Evolutionary conservation across 768 basidiomycete genomes (phyloP).

Genomic region (Boletus patriciae): DNA sequence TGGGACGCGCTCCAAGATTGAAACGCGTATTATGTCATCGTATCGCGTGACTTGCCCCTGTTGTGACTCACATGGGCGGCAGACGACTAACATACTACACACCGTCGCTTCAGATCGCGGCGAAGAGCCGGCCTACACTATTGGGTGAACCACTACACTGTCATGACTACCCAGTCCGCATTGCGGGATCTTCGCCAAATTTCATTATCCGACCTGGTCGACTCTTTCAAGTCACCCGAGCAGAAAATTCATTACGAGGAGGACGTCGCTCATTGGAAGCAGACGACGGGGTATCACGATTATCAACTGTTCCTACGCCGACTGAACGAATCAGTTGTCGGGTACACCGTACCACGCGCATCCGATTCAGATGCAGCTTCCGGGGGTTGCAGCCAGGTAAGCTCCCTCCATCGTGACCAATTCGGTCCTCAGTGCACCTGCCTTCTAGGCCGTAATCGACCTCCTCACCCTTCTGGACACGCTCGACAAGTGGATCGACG

Average conservation of each 20-base stretch:
- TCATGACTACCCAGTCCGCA: constrained; percentile 16
- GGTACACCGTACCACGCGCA: constrained; percentile 49
- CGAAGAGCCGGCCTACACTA: background rate
- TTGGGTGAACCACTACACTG: background rate
- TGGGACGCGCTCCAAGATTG: background rate
- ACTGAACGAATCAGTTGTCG: constrained; percentile 76
- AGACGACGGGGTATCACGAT: constrained; percentile 67
- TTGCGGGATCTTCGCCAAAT: constrained; percentile 36
- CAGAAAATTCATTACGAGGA: constrained; percentile 67
- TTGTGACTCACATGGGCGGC: background rate
- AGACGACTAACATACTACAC: too few species aligned
- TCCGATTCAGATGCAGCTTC: constrained; percentile 1
- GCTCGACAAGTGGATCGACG: constrained; percentile 73
- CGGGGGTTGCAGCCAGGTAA: constrained; percentile 21
- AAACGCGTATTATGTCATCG: constrained; percentile 29
- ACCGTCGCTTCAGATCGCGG: background rate
- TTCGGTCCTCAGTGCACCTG: background rate
- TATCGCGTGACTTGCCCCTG: constrained; percentile 20
- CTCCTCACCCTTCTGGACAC: constrained; percentile 60
- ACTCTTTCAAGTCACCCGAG: constrained; percentile 35
- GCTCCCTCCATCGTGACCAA: background rate
- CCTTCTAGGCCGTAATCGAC: constrained; percentile 45
- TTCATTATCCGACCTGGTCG: constrained; percentile 20
- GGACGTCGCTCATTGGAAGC: constrained; percentile 73
- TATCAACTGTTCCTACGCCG: constrained; percentile 74